Base-by-base conservation (phyloP, 108 stramenopile genomes). In the Mediolabrus comicus region DNA sequence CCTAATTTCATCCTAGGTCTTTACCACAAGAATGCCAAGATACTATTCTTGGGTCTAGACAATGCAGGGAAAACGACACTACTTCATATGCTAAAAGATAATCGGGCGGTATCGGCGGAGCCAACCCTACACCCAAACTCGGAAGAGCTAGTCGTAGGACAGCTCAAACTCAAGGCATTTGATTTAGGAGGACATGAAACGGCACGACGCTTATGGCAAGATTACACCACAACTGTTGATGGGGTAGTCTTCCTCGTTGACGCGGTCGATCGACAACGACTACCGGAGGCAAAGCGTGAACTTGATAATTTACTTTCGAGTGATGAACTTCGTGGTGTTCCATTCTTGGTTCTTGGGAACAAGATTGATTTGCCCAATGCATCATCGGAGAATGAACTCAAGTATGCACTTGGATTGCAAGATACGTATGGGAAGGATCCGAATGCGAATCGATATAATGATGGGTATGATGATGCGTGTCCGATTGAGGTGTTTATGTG, bases 31-130 rank as follows among this genome's bases (percentile, higher is more conserved):
- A 87, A 96, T 60, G 98, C 96, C 22, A 96, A 96, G 56, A 90
- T 98, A 29, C 75, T 98, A 14, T 91, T 98, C 59, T 69, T 98
- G 72, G 99, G 99, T 11, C 69, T 99, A n/a, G 99, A 99, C 81
- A 98, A 98, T 84, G 99, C 99, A 29, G 99, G 99, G 14, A 99
- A 99, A 74, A 99, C 99, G 19, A 89, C 88, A 16, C 66, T 98
- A 39, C 87, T 98, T 29, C 95, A 96, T 78, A 96, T 98, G 96
- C 88, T 98, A 30, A 98, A 98, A 75, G 95, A 97, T 57, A 95
- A 96, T 66, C 78, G 95, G 46, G 85, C 94, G 14, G 87, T 89
- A 60, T 85, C 86, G 53, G 86, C 86, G 58, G 84, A 92, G 68
- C 91, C 91, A 24, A 94, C 92, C 30, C 53, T 92, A 55, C 87